Conservation (phyloP, 306 rosid genomes). For the Quercus gilva region DNA sequence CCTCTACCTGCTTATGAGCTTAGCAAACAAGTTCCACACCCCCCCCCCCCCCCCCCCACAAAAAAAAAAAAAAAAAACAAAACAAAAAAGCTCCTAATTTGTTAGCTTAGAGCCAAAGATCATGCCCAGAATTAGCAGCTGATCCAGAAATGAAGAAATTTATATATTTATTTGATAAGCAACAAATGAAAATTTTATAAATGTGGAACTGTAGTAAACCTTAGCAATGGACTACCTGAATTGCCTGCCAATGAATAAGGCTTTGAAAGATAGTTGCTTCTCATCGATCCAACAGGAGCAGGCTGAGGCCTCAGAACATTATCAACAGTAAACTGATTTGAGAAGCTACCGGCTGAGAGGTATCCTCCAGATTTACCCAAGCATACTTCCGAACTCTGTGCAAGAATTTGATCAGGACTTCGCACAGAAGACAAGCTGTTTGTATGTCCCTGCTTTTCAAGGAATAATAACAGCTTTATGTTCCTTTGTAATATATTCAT, state of each 20-base stretch:
- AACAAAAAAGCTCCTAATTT: neutral
- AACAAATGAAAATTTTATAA: conserved; percentile 7
- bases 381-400: conserved; percentile 54
- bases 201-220: conserved; percentile 5
- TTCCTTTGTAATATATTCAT: conserved; percentile 14
- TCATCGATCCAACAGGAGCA: conserved; percentile 57
- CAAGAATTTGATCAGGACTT: conserved; percentile 45
- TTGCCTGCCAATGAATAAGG: conserved; percentile 61
- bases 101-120: conserved; percentile 4
- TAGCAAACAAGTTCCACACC: neutral
- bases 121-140: conserved; percentile 2
- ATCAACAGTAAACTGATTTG: conserved; percentile 62
- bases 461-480: conserved; percentile 10
- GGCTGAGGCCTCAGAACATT: conserved; percentile 60
- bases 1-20: neutral
- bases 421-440: conserved; percentile 35
- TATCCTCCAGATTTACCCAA: conserved; percentile 40
- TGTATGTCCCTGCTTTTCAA: conserved; percentile 46
- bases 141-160: neutral
- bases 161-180: neutral
- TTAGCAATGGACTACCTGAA: conserved; percentile 51
- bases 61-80: too few relatives aligned
- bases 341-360: conserved; percentile 40
- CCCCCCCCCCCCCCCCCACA: too few relatives aligned
- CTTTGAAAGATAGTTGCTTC: conserved; percentile 54